phyloP scores from a whole-genome alignment of 257 asterid species.

The Cynanchum wilfordii region DNA sequence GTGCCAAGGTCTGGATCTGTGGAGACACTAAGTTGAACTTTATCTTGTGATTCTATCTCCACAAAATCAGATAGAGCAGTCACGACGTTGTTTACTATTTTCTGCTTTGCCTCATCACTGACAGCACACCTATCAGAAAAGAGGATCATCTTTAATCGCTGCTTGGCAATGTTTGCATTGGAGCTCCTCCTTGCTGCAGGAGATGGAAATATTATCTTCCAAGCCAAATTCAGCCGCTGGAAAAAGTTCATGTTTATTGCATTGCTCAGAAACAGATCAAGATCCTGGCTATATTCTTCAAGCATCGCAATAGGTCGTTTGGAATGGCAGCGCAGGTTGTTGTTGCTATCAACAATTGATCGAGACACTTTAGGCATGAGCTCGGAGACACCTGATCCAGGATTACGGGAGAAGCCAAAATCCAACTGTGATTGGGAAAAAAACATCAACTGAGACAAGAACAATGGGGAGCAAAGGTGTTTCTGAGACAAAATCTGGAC shows the following conservation, averaged over 20 bases:
- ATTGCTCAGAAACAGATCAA: constrained; percentile 66
- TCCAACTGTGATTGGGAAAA: constrained; percentile 45
- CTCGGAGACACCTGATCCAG: constrained; percentile 36
- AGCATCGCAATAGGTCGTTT: constrained; percentile 50
- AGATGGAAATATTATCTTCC: constrained; percentile 91
- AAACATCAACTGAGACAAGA: not conserved
- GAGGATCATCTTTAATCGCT: constrained; percentile 86
- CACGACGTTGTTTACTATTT: constrained; percentile 78
- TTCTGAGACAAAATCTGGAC: not conserved
- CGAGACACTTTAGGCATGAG: constrained; percentile 39
- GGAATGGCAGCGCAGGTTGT: constrained; percentile 47
- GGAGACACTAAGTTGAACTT: constrained; percentile 80
- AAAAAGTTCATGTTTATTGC: constrained; percentile 70
- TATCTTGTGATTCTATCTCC: constrained; percentile 91
- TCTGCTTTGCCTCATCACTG: constrained; percentile 90
- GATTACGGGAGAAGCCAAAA: constrained; percentile 44
- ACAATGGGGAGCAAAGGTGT: not conserved
- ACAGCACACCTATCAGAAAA: constrained; percentile 94
- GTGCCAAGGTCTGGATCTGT: constrained; percentile 90
- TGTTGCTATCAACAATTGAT: constrained; percentile 30
- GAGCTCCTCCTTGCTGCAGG: constrained; percentile 52
- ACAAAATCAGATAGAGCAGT: constrained; percentile 77
- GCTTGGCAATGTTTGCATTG: constrained; percentile 85
- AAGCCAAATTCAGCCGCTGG: constrained; percentile 83
- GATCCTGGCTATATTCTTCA: constrained; percentile 60